Conservation (phyloP, 2,329 filamentous ascomycete genomes). For the Xylaria sp. region DNA sequence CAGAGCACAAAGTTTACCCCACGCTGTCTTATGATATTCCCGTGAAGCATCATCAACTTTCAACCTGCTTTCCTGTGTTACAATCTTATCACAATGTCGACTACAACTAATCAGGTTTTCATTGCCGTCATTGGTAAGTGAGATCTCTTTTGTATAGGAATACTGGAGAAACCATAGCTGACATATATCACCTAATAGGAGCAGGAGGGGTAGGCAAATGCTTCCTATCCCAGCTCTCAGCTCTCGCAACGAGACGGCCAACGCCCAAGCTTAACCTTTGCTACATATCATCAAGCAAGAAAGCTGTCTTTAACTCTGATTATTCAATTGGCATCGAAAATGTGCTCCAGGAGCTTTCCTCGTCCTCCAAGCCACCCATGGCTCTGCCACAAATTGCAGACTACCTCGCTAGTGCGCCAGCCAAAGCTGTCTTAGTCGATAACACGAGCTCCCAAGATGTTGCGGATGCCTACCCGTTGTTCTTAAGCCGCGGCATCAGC, state of each 20-base stretch:
- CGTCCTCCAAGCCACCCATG: conserved; percentile 73
- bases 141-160: neutral
- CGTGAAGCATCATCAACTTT: conserved; percentile 19
- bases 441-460: conserved; percentile 93
- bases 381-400: conserved; percentile 76
- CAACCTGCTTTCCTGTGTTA: conserved; percentile 49
- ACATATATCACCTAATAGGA: conserved; percentile 62
- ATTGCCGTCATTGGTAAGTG: conserved; percentile 61
- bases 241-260: conserved; percentile 72
- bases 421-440: conserved; percentile 86
- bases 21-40: conserved; percentile 29
- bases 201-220: conserved; percentile 92
- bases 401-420: conserved; percentile 81
- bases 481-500: conserved; percentile 84
- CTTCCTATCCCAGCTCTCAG: conserved; percentile 85
- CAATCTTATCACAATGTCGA: conserved; percentile 28
- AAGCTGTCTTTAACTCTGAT: conserved; percentile 79
- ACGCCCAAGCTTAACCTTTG: conserved; percentile 79
- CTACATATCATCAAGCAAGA: conserved; percentile 87
- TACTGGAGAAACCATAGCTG: conserved; percentile 18
- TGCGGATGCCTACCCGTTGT: conserved; percentile 82
- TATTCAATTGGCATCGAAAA: conserved; percentile 75
- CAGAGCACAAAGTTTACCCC: conserved; percentile 36
- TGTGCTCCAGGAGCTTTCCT: conserved; percentile 70
- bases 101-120: conserved; percentile 59